Percentiles rank a stretch among this genome's conserved stretches.
phyloP scores from a whole-genome alignment of 345 rosid species.

The Geranium brycei region DNA sequence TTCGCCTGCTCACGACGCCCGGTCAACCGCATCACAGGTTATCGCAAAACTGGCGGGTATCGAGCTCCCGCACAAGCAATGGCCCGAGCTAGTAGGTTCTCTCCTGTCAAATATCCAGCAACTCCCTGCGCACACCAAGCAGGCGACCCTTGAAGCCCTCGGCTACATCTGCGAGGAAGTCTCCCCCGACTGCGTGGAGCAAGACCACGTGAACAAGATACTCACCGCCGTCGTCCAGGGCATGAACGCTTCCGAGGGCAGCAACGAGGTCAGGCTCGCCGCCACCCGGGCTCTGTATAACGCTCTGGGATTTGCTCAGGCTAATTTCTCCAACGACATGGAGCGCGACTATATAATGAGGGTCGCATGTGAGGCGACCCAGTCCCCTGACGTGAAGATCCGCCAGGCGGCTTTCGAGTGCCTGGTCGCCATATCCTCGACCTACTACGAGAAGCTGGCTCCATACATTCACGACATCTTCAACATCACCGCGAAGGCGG shows the following conservation, averaged over 20 bases:
- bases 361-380: slow-evolving; percentile 32
- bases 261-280: slow-evolving; percentile 34
- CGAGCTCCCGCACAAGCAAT: slow-evolving; percentile 33
- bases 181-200: slow-evolving; percentile 31
- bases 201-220: slow-evolving; percentile 33
- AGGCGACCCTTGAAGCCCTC: slow-evolving; percentile 35
- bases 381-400: slow-evolving; percentile 29
- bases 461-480: slow-evolving; percentile 38
- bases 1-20: slow-evolving; percentile 29
- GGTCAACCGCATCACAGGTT: slow-evolving; percentile 34
- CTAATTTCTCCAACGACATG: slow-evolving; percentile 32
- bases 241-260: slow-evolving; percentile 30
- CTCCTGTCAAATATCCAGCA: slow-evolving; percentile 32
- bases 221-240: slow-evolving; percentile 39
- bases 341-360: slow-evolving; percentile 41
- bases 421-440: slow-evolving; percentile 35
- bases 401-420: slow-evolving; percentile 38
- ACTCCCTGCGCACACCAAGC: slow-evolving; percentile 31
- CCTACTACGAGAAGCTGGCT: slow-evolving; percentile 30
- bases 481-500: slow-evolving; percentile 33
- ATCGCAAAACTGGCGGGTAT: slow-evolving; percentile 36
- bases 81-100: slow-evolving; percentile 33
- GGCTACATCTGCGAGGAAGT: slow-evolving; percentile 38
- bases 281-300: slow-evolving; percentile 30
- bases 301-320: slow-evolving; percentile 38